Percentiles rank a stretch among this genome's conserved stretches.
phyloP scores from a whole-genome alignment of 345 rosid genomes.

The Brassica cretica region DNA sequence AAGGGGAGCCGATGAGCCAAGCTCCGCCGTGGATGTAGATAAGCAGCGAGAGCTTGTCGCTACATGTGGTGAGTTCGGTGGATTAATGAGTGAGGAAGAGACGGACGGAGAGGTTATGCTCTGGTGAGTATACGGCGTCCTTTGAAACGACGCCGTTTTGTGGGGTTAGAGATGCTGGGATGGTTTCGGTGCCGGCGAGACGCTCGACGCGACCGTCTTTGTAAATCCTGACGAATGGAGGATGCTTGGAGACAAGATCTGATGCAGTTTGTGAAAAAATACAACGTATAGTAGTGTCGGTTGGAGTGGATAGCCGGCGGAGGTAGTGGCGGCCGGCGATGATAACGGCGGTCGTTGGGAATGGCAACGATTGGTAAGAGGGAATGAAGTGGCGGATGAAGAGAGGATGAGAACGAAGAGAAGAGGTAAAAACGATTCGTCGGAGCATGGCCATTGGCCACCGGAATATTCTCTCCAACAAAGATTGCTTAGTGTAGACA shows the following conservation, averaged over 20 bases:
- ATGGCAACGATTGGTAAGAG: not conserved
- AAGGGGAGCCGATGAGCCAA: not conserved
- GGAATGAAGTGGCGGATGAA: not conserved
- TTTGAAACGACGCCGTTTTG: not conserved
- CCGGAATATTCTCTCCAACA: not conserved
- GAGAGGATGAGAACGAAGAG: not conserved
- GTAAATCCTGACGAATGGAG: not conserved
- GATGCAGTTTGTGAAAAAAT: not conserved
- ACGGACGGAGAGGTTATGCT: not conserved
- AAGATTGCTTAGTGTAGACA: no score
- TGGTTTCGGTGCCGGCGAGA: not conserved
- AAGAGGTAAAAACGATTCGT: conserved; percentile 36
- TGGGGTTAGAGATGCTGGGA: not conserved
- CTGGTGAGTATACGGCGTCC: not conserved
- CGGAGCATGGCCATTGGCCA: conserved; percentile 39
- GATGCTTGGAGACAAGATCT: not conserved
- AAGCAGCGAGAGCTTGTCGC: not conserved
- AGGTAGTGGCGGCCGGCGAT: not conserved
- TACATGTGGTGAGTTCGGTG: not conserved
- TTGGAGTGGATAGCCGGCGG: not conserved
- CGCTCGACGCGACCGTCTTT: not conserved
- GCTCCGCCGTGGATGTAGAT: not conserved
- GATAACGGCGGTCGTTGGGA: not conserved
- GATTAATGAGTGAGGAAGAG: not conserved
- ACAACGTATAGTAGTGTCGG: not conserved